Conservation (phyloP, 192 early-diverging fungal species). For the Coemansia sp. region DNA sequence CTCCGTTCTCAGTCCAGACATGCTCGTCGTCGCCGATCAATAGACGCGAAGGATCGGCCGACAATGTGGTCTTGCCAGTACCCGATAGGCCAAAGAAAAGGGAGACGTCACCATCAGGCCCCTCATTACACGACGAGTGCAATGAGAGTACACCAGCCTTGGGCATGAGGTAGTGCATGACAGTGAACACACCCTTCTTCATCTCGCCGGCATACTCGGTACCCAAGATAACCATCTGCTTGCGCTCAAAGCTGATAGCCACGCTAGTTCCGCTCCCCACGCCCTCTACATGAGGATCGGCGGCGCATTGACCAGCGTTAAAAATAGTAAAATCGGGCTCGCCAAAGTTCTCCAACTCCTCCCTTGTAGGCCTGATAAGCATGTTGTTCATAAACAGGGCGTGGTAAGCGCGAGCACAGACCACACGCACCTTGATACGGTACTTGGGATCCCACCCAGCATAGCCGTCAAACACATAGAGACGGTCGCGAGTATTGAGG, state of each 20-base stretch:
- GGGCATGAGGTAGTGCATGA: slow-evolving; percentile 99
- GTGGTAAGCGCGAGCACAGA: slow-evolving; percentile 95
- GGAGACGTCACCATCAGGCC: slow-evolving; percentile 86
- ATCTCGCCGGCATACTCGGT: slow-evolving; percentile 99
- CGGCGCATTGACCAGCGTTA: slow-evolving; percentile 77
- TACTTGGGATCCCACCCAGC: slow-evolving; percentile 99
- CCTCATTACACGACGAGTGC: slow-evolving; percentile 92
- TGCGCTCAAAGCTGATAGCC: slow-evolving; percentile 88
- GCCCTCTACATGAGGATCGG: slow-evolving; percentile 45
- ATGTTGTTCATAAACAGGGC: slow-evolving; percentile 99
- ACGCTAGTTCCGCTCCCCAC: slow-evolving; percentile 79
- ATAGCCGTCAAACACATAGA: slow-evolving; percentile 96
- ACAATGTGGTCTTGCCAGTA: slow-evolving; percentile 98
- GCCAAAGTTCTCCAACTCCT: slow-evolving; percentile 91
- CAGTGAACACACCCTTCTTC: slow-evolving; percentile 99
- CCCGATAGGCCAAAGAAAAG: slow-evolving; percentile 98
- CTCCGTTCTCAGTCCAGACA: slow-evolving; percentile 96
- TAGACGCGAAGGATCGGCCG: slow-evolving; percentile 89
- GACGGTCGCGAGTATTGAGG: slow-evolving; percentile 90
- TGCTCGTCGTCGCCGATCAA: slow-evolving; percentile 99
- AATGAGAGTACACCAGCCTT: slow-evolving; percentile 66
- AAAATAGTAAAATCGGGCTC: slow-evolving; percentile 98
- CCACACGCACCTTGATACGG: slow-evolving; percentile 95
- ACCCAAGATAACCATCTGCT: slow-evolving; percentile 98
- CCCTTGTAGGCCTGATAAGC: slow-evolving; percentile 92